Percentiles rank a stretch among this genome's conserved stretches.
Evolutionary conservation across 257 asterid genomes (phyloP).

Genomic region (Solanum bulbocastanum): DNA sequence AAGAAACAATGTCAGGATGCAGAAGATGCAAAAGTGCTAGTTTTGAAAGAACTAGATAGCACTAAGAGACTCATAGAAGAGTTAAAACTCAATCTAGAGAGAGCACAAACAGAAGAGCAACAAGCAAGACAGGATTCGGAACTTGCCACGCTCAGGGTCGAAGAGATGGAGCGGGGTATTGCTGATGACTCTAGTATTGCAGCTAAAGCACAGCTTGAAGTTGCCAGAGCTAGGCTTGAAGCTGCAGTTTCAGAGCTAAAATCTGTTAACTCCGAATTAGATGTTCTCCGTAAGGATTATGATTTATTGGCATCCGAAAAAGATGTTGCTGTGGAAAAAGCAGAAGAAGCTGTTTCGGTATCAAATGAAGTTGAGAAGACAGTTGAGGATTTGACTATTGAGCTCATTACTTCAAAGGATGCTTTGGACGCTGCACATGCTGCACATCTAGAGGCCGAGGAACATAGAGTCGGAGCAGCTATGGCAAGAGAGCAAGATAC

Average conservation of each 20-base stretch:
- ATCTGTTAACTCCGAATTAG: constrained; percentile 45
- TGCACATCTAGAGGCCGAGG: constrained; percentile 89
- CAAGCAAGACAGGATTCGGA: constrained; percentile 94
- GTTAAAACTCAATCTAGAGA: constrained; percentile 79
- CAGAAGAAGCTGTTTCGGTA: constrained; percentile 46
- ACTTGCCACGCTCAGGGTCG: constrained; percentile 76
- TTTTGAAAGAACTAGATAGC: constrained; percentile 65
- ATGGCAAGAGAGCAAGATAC: constrained; percentile 78
- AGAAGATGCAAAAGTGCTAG: constrained; percentile 54
- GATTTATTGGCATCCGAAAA: constrained; percentile 45
- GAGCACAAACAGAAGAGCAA: constrained; percentile 79
- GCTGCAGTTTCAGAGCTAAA: constrained; percentile 68
- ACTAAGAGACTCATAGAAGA: constrained; percentile 78
- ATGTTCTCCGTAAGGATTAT: constrained; percentile 51
- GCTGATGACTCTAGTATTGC: constrained; percentile 80
- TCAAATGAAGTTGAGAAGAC: constrained; percentile 69
- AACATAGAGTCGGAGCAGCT: constrained; percentile 63
- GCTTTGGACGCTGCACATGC: constrained; percentile 79
- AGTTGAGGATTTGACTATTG: constrained; percentile 75
- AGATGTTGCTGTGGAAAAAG: constrained; percentile 45
- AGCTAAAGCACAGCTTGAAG: constrained; percentile 96
- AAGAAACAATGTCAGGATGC: constrained; percentile 61
- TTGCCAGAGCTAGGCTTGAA: constrained; percentile 66
- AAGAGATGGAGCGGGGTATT: constrained; percentile 84
- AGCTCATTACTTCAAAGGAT: constrained; percentile 66